A percentile compares a stretch with the other conserved stretches of the same genome.
Evolutionary conservation across 345 rosid genomes (phyloP).

Genomic region (Turritis glabra): DNA sequence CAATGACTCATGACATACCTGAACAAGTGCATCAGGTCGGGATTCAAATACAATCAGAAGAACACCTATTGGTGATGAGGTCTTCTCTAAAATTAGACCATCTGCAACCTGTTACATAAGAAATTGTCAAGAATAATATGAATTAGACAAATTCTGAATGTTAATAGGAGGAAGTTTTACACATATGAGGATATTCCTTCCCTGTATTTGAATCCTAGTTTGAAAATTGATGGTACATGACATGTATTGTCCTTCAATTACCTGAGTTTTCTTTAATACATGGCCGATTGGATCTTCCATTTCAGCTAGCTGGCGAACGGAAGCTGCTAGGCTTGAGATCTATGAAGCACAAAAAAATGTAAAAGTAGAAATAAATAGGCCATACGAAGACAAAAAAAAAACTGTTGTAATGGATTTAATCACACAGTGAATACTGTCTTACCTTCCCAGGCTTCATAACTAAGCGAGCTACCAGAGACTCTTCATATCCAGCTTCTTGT

Average conservation of each 20-base stretch:
- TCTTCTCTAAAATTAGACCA: conserved; percentile 88
- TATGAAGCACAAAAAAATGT: conserved; percentile 35
- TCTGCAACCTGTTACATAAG: conserved; percentile 69
- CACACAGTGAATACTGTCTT: not conserved
- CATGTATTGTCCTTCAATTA: conserved; percentile 29
- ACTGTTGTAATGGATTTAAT: not conserved
- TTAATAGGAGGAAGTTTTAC: not conserved
- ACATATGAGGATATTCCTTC: not conserved
- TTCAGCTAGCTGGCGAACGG: conserved; percentile 83
- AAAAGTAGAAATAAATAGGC: not conserved
- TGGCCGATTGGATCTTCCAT: conserved; percentile 95
- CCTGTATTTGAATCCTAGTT: not conserved
- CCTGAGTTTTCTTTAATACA: conserved; percentile 85
- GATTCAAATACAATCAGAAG: conserved; percentile 95
- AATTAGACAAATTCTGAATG: not conserved
- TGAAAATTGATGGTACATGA: not conserved
- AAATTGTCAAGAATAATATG: not conserved
- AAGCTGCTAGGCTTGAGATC: conserved; percentile 76
- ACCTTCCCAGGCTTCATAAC: conserved; percentile 90
- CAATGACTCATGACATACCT: conserved; percentile 50
- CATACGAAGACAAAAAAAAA: not conserved
- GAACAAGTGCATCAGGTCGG: conserved; percentile 96
- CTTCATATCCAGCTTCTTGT: conserved; percentile 70
- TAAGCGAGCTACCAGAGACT: conserved; percentile 77
- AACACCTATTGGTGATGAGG: conserved; percentile 95